A percentile compares a stretch with the other conserved stretches of the same genome.
These are phyloP conservation scores for Cicer pinnatifidum DNA, from an alignment of 306 rosid species.

Conservation along the genomic window DNA sequence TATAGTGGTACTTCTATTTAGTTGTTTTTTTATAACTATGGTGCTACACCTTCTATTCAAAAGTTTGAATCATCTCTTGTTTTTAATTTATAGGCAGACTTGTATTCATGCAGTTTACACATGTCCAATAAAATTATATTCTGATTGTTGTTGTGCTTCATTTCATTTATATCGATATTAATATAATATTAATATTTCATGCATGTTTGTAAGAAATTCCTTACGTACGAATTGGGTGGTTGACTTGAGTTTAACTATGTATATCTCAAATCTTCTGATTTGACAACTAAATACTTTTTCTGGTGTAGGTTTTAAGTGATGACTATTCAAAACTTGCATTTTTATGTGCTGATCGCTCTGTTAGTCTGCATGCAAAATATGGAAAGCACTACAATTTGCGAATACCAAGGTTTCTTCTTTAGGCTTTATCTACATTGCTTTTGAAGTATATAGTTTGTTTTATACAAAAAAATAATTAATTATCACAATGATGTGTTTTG, in stretches of 20 bases:
- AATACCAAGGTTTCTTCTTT: conserved; percentile 75
- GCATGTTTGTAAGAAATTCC: background rate
- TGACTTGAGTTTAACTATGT: conserved; percentile 15
- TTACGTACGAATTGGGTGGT: background rate
- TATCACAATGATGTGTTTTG: conserved; percentile 4
- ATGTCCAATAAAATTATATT: conserved; percentile 18
- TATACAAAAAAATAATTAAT: conserved; percentile 3
- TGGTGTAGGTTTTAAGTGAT: conserved; percentile 66
- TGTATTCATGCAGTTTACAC: background rate
- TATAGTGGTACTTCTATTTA: conserved; percentile 8
- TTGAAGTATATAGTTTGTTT: conserved; percentile 20
- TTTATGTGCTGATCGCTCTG: conserved; percentile 87
- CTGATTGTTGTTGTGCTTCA: background rate
- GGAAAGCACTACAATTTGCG: conserved; percentile 90
- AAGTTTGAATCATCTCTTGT: conserved; percentile 13
- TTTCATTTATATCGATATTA: too few species aligned
- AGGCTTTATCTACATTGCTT: conserved; percentile 37
- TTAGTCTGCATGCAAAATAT: conserved; percentile 84
- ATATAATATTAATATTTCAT: background rate
- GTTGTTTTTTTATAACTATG: conserved; percentile 7
- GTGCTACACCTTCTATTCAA: conserved; percentile 1
- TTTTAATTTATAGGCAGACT: background rate
- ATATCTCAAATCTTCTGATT: conserved; percentile 21
- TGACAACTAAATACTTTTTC: conserved; percentile 38
- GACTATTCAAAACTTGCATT: conserved; percentile 96